Percentiles rank a stretch among this genome's conserved stretches.
phyloP scores from a whole-genome alignment of 306 rosid genomes.

The Vicia faba region DNA sequence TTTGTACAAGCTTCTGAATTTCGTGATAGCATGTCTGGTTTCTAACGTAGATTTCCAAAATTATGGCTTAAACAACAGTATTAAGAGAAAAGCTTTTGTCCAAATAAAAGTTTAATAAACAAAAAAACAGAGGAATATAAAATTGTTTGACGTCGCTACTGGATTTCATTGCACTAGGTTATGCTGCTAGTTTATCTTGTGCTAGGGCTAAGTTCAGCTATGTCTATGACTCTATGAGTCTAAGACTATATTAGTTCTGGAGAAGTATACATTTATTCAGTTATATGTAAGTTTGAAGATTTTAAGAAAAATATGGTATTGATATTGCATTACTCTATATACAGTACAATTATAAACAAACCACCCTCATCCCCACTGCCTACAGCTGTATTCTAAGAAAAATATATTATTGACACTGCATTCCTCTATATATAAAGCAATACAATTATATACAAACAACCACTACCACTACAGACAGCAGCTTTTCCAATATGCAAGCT shows the following conservation, averaged over 20 bases:
- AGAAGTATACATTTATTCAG: not conserved
- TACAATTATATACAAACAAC: not conserved
- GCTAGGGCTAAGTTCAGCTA: not conserved
- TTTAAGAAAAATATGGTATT: not conserved
- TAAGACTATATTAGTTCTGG: not conserved
- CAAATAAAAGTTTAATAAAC: not conserved
- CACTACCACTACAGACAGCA: not conserved
- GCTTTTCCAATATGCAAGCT: not conserved
- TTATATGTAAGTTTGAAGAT: not conserved
- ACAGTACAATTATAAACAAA: not conserved
- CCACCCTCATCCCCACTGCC: not conserved
- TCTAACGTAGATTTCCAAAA: slow-evolving; percentile 20
- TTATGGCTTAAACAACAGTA: not conserved
- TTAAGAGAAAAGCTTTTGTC: not conserved
- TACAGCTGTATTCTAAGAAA: not conserved
- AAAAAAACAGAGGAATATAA: not conserved
- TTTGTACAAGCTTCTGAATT: slow-evolving; percentile 41
- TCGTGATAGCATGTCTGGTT: not conserved
- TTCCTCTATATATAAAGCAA: not conserved
- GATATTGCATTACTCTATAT: not conserved
- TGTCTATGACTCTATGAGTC: not conserved
- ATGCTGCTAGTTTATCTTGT: slow-evolving; percentile 1
- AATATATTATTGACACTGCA: not conserved
- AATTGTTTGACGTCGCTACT: not conserved
- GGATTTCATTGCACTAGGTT: not conserved